These are phyloP conservation scores for Ogataea dorogensis DNA, from an alignment of 805 yeast species.

Conservation along the genomic window DNA sequence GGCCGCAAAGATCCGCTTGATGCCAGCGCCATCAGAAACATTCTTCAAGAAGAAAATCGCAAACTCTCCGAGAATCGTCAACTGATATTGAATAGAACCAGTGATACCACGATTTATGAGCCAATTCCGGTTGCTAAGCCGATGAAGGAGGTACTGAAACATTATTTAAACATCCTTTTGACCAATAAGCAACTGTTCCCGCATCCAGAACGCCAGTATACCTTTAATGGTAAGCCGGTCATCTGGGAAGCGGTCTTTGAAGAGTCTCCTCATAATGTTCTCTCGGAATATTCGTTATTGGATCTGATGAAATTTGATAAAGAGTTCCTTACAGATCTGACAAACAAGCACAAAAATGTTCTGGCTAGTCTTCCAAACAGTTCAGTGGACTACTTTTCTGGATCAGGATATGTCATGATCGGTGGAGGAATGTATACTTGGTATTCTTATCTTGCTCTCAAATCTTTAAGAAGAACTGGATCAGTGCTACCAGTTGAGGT, in stretches of 20 bases:
- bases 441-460: slow-evolving; percentile 39
- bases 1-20: slow-evolving; percentile 13
- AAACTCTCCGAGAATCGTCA: slow-evolving; percentile 14
- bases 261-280: slow-evolving; percentile 17
- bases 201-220: slow-evolving; percentile 20
- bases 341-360: slow-evolving; percentile 45
- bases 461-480: slow-evolving; percentile 42
- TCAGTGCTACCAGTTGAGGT: slow-evolving; percentile 45
- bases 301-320: slow-evolving; percentile 30
- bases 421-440: slow-evolving; percentile 47
- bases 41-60: slow-evolving; percentile 15
- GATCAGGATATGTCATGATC: slow-evolving; percentile 38
- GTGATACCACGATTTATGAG: slow-evolving; percentile 2
- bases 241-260: slow-evolving; percentile 23
- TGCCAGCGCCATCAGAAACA: slow-evolving; percentile 15
- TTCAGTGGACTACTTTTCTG: slow-evolving; percentile 26
- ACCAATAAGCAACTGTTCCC: slow-evolving; percentile 18
- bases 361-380: slow-evolving; percentile 45
- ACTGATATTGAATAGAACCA: slow-evolving; percentile 2
- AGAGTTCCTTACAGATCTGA: slow-evolving; percentile 45
- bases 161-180: slow-evolving; percentile 14
- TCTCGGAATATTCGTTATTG: slow-evolving; percentile 14
- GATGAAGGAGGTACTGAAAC: slow-evolving; percentile 9
- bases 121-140: slow-evolving; percentile 10
- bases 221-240: slow-evolving; percentile 23